Percentiles rank a stretch among this genome's conserved stretches.
These are phyloP conservation scores for Pisolithus marmoratus DNA, from an alignment of 768 basidiomycete genomes.

Conservation along the genomic window DNA sequence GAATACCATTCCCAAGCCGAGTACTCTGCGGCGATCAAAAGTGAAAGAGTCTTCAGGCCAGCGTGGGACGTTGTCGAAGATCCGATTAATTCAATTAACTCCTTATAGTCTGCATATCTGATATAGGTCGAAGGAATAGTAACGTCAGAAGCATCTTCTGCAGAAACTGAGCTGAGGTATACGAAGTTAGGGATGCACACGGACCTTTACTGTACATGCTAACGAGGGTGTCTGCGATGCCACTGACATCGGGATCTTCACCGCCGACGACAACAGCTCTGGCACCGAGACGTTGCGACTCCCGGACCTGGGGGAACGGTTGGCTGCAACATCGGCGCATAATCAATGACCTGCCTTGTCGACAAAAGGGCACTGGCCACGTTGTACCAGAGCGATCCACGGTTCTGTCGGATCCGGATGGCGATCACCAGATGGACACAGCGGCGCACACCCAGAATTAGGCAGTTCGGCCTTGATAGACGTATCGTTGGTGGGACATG, in stretches of 20 bases:
- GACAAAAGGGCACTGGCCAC: conserved; percentile 87
- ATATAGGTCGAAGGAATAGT: conserved; percentile 84
- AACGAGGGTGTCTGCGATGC: conserved; percentile 69
- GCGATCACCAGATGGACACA: conserved; percentile 53
- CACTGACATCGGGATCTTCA: conserved; percentile 56
- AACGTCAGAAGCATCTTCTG: conserved; percentile 84
- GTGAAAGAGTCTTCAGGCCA: conserved; percentile 66
- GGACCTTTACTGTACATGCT: conserved; percentile 91
- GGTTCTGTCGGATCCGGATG: conserved; percentile 58
- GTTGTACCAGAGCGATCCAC: conserved; percentile 89
- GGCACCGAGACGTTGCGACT: conserved; percentile 69
- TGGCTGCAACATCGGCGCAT: background rate
- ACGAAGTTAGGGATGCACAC: conserved; percentile 14
- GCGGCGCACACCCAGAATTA: conserved; percentile 63
- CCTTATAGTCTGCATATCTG: conserved; percentile 72
- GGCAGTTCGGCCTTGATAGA: background rate
- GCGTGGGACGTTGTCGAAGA: conserved; percentile 76
- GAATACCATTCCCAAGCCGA: conserved; percentile 93
- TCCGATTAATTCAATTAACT: conserved; percentile 62
- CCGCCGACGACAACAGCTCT: conserved; percentile 92
- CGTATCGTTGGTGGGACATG: conserved; percentile 40
- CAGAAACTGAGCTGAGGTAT: conserved; percentile 1
- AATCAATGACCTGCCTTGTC: conserved; percentile 59
- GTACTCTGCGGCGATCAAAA: conserved; percentile 73
- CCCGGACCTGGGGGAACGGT: conserved; percentile 33